A percentile compares a stretch with the other conserved stretches of the same genome.
Conservation (phyloP, 2,329 filamentous ascomycete species). For the Epichloe coenophiala region DNA sequence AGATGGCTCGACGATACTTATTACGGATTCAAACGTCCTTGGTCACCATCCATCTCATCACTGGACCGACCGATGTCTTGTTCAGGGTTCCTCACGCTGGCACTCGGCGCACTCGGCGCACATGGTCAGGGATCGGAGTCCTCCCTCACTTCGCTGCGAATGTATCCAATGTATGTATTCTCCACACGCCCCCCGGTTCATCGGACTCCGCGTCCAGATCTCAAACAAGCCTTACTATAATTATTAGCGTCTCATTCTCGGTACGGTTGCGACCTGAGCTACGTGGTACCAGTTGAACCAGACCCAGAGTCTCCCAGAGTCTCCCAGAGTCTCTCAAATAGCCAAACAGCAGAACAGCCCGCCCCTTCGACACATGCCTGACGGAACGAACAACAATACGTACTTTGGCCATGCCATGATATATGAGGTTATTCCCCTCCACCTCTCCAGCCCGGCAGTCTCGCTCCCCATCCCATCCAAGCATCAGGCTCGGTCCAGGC, state of each 20-base stretch:
- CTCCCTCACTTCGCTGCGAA: background rate
- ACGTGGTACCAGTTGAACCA: background rate
- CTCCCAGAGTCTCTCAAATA: too few species aligned
- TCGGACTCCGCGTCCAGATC: background rate
- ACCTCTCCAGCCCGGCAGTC: background rate
- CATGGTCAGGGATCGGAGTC: background rate
- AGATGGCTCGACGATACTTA: too few species aligned
- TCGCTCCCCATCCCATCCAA: background rate
- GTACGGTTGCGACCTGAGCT: background rate
- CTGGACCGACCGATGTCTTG: too few species aligned
- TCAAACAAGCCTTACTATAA: background rate
- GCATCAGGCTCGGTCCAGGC: constrained; percentile 1
- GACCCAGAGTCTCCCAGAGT: too few species aligned
- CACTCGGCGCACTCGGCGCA: background rate
- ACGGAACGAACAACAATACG: background rate
- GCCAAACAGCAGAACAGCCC: background rate
- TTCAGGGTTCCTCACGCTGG: background rate
- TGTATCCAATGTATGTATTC: too few species aligned
- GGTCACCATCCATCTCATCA: too few species aligned
- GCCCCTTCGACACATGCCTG: background rate
- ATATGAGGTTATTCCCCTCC: constrained; percentile 1
- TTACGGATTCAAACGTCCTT: too few species aligned
- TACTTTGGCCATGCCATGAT: background rate
- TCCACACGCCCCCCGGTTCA: background rate
- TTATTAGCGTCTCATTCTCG: background rate